These are phyloP conservation scores for Ceratonia siliqua DNA, from an alignment of 306 rosid species.

Conservation along the genomic window DNA sequence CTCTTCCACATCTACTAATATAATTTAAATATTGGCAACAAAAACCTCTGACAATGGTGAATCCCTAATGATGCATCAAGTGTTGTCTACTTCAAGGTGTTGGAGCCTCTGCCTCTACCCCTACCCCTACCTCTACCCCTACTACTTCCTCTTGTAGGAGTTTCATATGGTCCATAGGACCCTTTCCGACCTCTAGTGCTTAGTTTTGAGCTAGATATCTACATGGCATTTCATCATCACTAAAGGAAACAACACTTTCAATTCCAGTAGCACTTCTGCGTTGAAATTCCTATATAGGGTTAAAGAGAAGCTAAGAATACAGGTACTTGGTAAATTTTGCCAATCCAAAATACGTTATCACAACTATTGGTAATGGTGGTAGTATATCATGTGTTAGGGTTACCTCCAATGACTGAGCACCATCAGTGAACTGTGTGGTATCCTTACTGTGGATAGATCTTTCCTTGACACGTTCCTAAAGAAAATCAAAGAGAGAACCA, in stretches of 20 bases:
- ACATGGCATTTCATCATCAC: conserved; percentile 79
- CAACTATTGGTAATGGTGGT: conserved; percentile 10
- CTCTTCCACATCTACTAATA: conserved; percentile 22
- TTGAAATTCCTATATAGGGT: conserved; percentile 54
- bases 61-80: conserved; percentile 84
- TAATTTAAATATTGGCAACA: conserved; percentile 27
- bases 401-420: conserved; percentile 63
- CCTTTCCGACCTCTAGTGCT: conserved; percentile 77
- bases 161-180: conserved; percentile 54
- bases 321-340: conserved; percentile 19
- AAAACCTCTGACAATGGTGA: conserved; percentile 77
- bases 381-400: conserved; percentile 24
- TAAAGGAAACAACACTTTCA: conserved; percentile 74
- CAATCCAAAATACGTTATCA: conserved; percentile 6
- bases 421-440: conserved; percentile 46
- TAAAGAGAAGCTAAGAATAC: conserved; percentile 27
- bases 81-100: conserved; percentile 82
- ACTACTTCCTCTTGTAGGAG: conserved; percentile 75
- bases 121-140: conserved; percentile 86
- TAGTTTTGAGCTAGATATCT: conserved; percentile 55
- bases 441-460: conserved; percentile 63
- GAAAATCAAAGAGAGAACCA: conserved; percentile 9
- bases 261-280: conserved; percentile 63
- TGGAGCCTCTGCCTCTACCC: conserved; percentile 53
- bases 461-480: conserved; percentile 85